phyloP scores from a whole-genome alignment of 2,329 filamentous ascomycete species.

The Penicillium crustosum region DNA sequence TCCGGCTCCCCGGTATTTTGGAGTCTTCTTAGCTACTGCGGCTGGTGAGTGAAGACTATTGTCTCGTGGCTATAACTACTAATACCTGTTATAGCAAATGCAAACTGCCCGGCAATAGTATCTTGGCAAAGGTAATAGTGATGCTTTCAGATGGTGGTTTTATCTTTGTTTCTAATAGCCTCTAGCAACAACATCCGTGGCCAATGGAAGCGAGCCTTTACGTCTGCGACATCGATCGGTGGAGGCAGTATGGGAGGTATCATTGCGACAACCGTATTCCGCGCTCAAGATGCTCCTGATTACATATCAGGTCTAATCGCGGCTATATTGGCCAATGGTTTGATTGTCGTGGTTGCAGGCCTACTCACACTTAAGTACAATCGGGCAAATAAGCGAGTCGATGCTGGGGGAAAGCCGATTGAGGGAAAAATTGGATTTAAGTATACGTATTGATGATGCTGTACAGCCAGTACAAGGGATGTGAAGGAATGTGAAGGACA shows the following conservation, averaged over 20 bases:
- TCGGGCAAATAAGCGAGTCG: slow-evolving; percentile 11
- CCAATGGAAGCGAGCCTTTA: slow-evolving; percentile 81
- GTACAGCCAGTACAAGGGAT: too few relatives aligned
- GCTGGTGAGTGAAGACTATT: slow-evolving; percentile 60
- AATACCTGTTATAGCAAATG: slow-evolving; percentile 1
- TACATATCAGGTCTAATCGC: slow-evolving; percentile 15
- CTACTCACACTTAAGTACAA: slow-evolving; percentile 8
- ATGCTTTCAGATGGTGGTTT: not conserved
- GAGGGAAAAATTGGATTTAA: slow-evolving; percentile 14
- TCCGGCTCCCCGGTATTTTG: slow-evolving; percentile 64
- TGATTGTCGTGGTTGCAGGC: slow-evolving; percentile 12
- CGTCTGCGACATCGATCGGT: slow-evolving; percentile 66
- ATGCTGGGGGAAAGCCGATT: slow-evolving; percentile 7
- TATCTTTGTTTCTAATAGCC: not conserved
- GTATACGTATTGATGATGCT: slow-evolving; percentile 8
- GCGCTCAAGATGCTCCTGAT: slow-evolving; percentile 18
- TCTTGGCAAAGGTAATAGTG: slow-evolving; percentile 66
- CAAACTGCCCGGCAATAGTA: slow-evolving; percentile 54
- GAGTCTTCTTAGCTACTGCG: slow-evolving; percentile 69
- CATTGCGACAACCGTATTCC: slow-evolving; percentile 16
- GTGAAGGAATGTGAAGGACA: too few relatives aligned
- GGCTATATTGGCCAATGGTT: slow-evolving; percentile 15
- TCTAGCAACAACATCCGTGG: slow-evolving; percentile 76
- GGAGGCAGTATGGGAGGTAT: slow-evolving; percentile 20
- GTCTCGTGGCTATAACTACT: not conserved